Percentiles rank a stretch among this genome's conserved stretches.
Evolutionary conservation across 2,329 filamentous ascomycete species (phyloP).

Genomic region (Aspergillus ibericus): DNA sequence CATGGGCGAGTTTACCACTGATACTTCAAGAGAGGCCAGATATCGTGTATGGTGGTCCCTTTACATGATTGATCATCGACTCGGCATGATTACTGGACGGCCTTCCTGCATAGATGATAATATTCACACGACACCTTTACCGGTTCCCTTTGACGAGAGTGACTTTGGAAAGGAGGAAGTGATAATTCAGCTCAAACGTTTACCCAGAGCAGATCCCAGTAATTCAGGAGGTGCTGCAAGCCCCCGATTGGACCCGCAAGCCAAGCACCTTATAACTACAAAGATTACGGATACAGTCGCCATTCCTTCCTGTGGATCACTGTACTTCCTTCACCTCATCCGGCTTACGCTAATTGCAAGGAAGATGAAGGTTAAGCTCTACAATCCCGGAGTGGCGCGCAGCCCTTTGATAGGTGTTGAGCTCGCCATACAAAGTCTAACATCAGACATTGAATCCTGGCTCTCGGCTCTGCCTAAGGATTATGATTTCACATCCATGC

Average conservation of each 20-base stretch:
- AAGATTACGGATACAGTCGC: slow-evolving; percentile 17
- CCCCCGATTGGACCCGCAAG: slow-evolving; percentile 20
- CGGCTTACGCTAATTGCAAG: slow-evolving; percentile 40
- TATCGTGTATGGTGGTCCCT: slow-evolving; percentile 50
- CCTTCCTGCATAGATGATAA: slow-evolving; percentile 45
- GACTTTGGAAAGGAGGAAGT: slow-evolving; percentile 39
- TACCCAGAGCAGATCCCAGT: slow-evolving; percentile 21
- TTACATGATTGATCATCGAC: slow-evolving; percentile 44
- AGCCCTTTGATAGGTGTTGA: slow-evolving; percentile 42
- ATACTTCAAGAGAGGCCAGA: slow-evolving; percentile 45
- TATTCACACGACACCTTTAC: slow-evolving; percentile 44
- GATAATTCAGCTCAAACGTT: slow-evolving; percentile 29
- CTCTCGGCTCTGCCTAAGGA: slow-evolving; percentile 39
- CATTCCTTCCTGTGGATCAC: slow-evolving; percentile 38
- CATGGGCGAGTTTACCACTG: slow-evolving; percentile 36
- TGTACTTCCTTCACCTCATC: slow-evolving; percentile 44
- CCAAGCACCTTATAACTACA: slow-evolving; percentile 16
- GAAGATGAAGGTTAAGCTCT: slow-evolving; percentile 39
- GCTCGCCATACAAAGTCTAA: slow-evolving; percentile 39
- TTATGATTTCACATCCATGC: slow-evolving; percentile 43
- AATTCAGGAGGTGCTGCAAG: slow-evolving; percentile 24
- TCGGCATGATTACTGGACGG: slow-evolving; percentile 47
- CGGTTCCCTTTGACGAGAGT: slow-evolving; percentile 42
- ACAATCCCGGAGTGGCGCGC: slow-evolving; percentile 38
- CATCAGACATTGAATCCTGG: slow-evolving; percentile 42